phyloP scores from a whole-genome alignment of 208 protist species.

The Trypanosoma rangeli region DNA sequence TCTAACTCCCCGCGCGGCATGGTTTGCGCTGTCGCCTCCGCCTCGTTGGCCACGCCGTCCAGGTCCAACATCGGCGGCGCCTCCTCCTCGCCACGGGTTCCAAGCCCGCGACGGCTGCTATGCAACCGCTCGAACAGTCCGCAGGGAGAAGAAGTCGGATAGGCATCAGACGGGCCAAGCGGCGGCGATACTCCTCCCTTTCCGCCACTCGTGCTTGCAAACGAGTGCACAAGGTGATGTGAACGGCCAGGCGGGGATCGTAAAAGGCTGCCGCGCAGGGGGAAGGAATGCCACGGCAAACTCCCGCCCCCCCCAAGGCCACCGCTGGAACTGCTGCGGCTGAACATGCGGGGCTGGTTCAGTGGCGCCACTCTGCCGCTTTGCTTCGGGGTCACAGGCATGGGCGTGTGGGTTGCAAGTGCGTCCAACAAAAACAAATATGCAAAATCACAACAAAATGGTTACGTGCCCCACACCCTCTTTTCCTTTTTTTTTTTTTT shows the following conservation, averaged over 20 bases:
- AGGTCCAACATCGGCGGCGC: neutral
- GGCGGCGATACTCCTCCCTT: neutral
- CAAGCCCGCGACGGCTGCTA: neutral
- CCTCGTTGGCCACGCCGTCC: constrained; percentile 22
- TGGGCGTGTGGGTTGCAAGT: neutral
- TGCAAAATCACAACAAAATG: neutral
- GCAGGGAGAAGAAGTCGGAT: neutral
- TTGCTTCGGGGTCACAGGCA: constrained; percentile 1
- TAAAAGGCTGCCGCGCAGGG: constrained; percentile 17
- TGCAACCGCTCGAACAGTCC: neutral
- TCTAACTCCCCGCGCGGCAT: constrained; percentile 46
- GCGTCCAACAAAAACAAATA: neutral
- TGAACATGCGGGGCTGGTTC: constrained; percentile 9
- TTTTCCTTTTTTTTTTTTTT: neutral
- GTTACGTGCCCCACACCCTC: too few relatives aligned
- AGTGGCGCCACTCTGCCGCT: constrained; percentile 1
- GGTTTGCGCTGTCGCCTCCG: constrained; percentile 42
- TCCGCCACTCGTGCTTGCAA: neutral
- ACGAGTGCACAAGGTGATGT: neutral
- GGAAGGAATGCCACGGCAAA: constrained; percentile 10
- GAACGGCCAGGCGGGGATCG: constrained; percentile 13
- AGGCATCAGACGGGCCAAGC: neutral
- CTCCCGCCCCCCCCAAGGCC: neutral
- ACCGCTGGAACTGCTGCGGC: constrained; percentile 9
- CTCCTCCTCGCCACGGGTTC: constrained; percentile 6